A percentile compares a stretch with the other conserved stretches of the same genome.
phyloP scores from a whole-genome alignment of 2,329 filamentous ascomycete genomes.

The Whalleya microplaca region DNA sequence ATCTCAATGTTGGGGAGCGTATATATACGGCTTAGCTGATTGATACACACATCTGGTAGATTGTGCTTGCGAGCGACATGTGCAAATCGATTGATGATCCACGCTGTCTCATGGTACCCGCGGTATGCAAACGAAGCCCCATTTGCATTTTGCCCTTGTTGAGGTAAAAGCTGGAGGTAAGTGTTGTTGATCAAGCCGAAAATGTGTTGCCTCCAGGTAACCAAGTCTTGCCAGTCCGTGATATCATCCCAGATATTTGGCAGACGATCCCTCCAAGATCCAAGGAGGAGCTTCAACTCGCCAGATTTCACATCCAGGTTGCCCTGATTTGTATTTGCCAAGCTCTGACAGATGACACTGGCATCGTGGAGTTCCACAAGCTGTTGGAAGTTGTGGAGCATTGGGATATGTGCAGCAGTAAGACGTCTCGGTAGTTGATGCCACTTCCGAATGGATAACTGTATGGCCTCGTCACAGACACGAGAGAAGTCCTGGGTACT shows the following conservation, averaged over 20 bases:
- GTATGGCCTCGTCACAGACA: constrained; percentile 94
- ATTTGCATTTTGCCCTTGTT: constrained; percentile 77
- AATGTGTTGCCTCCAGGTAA: constrained; percentile 99
- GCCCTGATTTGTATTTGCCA: constrained; percentile 78
- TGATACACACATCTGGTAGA: constrained; percentile 95
- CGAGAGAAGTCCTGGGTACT: constrained; percentile 79
- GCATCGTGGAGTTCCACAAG: constrained; percentile 97
- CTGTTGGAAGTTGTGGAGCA: constrained; percentile 97
- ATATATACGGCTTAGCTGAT: constrained; percentile 95
- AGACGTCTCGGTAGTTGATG: constrained; percentile 94
- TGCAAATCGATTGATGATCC: constrained; percentile 99
- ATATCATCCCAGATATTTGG: constrained; percentile 99
- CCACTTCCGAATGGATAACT: constrained; percentile 97
- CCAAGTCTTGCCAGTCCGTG: constrained; percentile 97
- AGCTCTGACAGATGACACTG: constrained; percentile 91
- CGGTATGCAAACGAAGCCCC: constrained; percentile 95
- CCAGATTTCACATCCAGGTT: constrained; percentile 95
- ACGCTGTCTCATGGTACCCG: constrained; percentile 97
- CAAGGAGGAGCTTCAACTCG: constrained; percentile 90
- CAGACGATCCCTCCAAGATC: constrained; percentile 92
- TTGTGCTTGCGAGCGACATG: constrained; percentile 97
- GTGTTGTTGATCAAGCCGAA: constrained; percentile 96
- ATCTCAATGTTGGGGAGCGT: constrained; percentile 99
- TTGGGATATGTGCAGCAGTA: constrained; percentile 91
- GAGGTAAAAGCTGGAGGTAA: constrained; percentile 83